Evolutionary conservation across 169 alveolate species (phyloP).

Genomic region (Perkinsus olseni): DNA sequence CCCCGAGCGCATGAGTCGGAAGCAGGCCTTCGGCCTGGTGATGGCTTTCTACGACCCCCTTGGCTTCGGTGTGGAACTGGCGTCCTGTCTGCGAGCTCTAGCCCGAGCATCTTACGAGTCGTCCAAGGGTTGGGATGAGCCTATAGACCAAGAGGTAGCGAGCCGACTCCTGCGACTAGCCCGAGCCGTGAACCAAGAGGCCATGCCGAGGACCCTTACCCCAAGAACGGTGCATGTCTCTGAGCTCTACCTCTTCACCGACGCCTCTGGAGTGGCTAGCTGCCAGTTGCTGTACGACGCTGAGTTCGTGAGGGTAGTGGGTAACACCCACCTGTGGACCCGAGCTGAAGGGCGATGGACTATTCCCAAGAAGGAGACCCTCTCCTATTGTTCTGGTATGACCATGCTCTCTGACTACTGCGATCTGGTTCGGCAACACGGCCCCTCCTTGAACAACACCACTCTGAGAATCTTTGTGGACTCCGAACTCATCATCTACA

Average conservation of each 20-base stretch:
- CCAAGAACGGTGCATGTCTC: background rate
- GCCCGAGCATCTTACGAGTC: background rate
- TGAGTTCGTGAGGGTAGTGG: background rate
- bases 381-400: background rate
- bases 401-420: background rate
- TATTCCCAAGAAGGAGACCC: background rate
- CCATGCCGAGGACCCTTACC: background rate
- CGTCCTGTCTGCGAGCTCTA: background rate
- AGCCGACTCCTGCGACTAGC: background rate
- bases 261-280: background rate
- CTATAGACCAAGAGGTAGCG: background rate
- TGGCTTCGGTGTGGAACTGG: background rate
- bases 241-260: background rate
- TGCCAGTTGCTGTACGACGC: background rate
- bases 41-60: background rate
- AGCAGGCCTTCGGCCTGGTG: background rate
- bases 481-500: background rate
- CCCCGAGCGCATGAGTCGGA: background rate
- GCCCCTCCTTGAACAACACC: background rate
- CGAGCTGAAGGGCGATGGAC: background rate
- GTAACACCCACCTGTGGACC: background rate
- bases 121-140: background rate
- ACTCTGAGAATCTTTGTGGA: background rate
- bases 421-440: background rate
- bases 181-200: background rate